Evolutionary conservation across 1,284 basidiomycete genomes (phyloP).

Genomic region (Rhodotorula mucilaginosa): DNA sequence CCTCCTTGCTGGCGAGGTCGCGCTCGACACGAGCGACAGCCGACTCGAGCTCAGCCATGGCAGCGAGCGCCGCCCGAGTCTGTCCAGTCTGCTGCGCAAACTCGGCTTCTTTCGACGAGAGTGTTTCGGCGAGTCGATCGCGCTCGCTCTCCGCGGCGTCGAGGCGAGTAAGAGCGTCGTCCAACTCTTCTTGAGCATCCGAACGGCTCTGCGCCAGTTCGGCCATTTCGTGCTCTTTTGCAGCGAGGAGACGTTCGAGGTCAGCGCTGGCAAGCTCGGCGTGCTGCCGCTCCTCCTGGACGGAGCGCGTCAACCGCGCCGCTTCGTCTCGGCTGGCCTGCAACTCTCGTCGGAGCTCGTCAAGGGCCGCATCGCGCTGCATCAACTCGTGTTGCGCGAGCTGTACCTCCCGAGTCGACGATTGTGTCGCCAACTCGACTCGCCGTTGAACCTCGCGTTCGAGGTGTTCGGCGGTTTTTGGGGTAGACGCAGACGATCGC

Average conservation of each 20-base stretch:
- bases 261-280: constrained; percentile 18
- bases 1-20: constrained; percentile 4
- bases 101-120: constrained; percentile 11
- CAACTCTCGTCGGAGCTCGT: constrained; percentile 11
- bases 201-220: not conserved
- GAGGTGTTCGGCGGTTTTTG: not conserved
- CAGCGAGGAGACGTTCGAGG: constrained; percentile 1
- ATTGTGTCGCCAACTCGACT: not conserved
- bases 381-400: constrained; percentile 15
- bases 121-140: not conserved
- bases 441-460: constrained; percentile 12
- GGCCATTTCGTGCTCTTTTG: constrained; percentile 8
- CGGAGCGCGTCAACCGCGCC: not conserved
- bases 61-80: not conserved
- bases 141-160: constrained; percentile 14
- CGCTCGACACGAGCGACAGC: constrained; percentile 17
- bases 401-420: not conserved
- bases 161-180: constrained; percentile 7
- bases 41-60: constrained; percentile 25
- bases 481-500: no score
- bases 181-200: constrained; percentile 23
- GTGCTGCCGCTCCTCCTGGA: constrained; percentile 11
- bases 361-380: constrained; percentile 15
- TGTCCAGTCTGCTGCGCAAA: constrained; percentile 12
- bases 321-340: constrained; percentile 1